Base-by-base conservation (phyloP, 345 rosid species). In the Geranium brycei region DNA sequence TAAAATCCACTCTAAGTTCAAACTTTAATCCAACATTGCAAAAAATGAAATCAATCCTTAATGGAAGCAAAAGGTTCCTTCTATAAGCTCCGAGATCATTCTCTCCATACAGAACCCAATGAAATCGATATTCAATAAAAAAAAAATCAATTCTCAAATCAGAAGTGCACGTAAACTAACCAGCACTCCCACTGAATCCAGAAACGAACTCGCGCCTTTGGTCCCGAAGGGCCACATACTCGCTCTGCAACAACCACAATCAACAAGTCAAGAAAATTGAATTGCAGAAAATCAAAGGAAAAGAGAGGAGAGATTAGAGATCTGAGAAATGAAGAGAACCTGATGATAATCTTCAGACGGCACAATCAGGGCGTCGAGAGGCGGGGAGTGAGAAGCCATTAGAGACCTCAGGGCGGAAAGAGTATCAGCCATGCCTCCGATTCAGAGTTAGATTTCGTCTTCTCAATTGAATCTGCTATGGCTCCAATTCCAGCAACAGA, bases 291-390 rank as follows among this genome's bases (percentile, higher is more conserved):
- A 17, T 30, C 57, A 59, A 38, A 3, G 14, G 17, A 19, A 28
- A 32, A 41, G 15, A 17, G 17, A 60, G n/a, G 28, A 17, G 13
- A 17, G 51, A 28, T 51, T 16, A 35, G 41, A 5, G 31, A 53
- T 7, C 17, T 11, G 1, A 13, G 8, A 19, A 47, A 12, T 1
- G 4, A 4, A 14, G 10, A 55, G 35, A 19, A 87, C 99, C 92
- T 93, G 99, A 72, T 93, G 99, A 74, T 77, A 88, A 70, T 93
- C 97, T 69, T 88, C 96, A 7, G 97, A 90, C 14, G 95, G 97
- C 51, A 93, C 87, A 23, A 93, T 63, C 63, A 90, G 72, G 60
- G 97, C 96, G 14, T 90, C 80, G 55, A 90, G 92, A 69, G 97
- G 91, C 71, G 96, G 97, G 70, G 95, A 81, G 79, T 90, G 92